phyloP scores from a whole-genome alignment of 2,329 filamentous ascomycete genomes.

The Fusarium paranaense region DNA sequence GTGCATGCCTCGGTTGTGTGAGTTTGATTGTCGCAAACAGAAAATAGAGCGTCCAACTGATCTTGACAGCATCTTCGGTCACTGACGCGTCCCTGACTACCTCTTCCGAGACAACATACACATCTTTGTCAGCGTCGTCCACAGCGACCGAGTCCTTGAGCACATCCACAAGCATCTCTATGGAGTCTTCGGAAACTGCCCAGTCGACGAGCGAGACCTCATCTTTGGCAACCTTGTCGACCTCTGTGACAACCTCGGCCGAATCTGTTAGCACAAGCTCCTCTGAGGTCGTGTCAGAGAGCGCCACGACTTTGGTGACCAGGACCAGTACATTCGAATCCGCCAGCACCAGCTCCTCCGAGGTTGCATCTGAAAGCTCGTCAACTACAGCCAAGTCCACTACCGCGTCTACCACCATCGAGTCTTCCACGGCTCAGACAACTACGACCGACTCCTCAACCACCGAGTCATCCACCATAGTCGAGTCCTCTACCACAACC shows the following conservation, averaged over 20 bases:
- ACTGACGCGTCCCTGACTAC: background rate
- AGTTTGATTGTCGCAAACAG: background rate
- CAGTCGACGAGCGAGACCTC: background rate
- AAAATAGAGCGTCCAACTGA: background rate
- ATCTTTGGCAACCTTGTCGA: background rate
- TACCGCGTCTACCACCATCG: background rate
- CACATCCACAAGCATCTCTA: background rate
- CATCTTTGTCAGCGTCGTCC: background rate
- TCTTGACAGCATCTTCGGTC: background rate
- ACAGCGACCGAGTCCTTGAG: background rate
- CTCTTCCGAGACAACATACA: background rate
- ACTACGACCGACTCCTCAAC: background rate
- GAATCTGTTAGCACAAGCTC: background rate
- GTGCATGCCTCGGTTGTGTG: background rate
- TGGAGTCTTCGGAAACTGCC: background rate
- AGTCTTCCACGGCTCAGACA: background rate
- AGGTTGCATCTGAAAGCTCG: background rate
- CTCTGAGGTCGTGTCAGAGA: background rate
- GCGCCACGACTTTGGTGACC: background rate
- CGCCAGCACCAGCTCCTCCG: background rate
- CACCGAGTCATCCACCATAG: background rate
- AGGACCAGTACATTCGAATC: background rate
- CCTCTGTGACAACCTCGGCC: background rate
- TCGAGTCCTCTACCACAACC: too few species aligned
- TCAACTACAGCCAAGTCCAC: background rate